Evolutionary conservation across 2,329 filamentous ascomycete genomes (phyloP).

Genomic region (Aspergillus persii): DNA sequence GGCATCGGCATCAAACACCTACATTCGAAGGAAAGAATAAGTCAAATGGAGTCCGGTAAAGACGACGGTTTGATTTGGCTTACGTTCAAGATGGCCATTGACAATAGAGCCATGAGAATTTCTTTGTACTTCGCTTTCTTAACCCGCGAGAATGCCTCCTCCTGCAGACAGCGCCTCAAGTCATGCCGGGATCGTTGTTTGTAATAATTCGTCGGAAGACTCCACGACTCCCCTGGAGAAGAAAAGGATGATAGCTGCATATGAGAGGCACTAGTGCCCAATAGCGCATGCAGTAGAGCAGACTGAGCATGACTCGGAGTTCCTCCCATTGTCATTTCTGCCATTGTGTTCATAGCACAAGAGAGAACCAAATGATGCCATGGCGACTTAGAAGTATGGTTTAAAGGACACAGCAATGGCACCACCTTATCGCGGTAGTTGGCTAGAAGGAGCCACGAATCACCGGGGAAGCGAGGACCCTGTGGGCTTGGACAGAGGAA

Average conservation of each 20-base stretch:
- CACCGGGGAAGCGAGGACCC: constrained; percentile 23
- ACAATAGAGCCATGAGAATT: constrained; percentile 46
- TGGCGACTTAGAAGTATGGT: constrained; percentile 39
- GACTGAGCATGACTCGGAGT: constrained; percentile 37
- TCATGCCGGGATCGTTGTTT: constrained; percentile 32
- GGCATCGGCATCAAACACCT: neutral
- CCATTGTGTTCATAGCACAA: constrained; percentile 42
- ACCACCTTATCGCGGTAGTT: constrained; percentile 40
- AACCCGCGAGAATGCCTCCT: constrained; percentile 33
- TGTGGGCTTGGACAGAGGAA: neutral
- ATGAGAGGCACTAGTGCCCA: constrained; percentile 45
- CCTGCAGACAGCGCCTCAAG: constrained; percentile 30
- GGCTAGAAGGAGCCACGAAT: constrained; percentile 35
- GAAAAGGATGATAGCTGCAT: constrained; percentile 33
- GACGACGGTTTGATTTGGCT: neutral
- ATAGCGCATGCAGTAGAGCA: constrained; percentile 40
- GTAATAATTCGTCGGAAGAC: constrained; percentile 26
- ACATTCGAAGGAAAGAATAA: neutral
- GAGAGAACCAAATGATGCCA: constrained; percentile 47
- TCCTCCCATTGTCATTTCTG: constrained; percentile 44
- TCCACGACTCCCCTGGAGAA: constrained; percentile 5
- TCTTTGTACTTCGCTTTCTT: constrained; percentile 46
- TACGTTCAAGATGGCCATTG: constrained; percentile 39
- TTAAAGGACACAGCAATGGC: constrained; percentile 25
- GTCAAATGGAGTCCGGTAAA: neutral